Conservation (phyloP, 2,329 filamentous ascomycete species). For the Sclerotinia subarctica region DNA sequence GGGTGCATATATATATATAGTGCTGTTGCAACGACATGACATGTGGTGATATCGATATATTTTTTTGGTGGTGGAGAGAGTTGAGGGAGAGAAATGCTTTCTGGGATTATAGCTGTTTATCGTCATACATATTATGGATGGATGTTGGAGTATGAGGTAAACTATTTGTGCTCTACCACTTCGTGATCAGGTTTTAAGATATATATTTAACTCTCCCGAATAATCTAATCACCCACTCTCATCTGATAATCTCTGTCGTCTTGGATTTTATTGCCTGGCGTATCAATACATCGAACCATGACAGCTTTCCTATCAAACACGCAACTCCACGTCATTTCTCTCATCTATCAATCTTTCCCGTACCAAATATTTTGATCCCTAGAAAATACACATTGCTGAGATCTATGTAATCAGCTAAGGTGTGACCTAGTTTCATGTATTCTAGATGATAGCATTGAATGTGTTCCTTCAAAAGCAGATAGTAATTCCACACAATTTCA, state of each 20-base stretch:
- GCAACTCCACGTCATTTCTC: conserved; percentile 39
- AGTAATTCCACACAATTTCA: conserved; percentile 37
- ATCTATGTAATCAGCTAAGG: conserved; percentile 38
- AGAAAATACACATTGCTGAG: conserved; percentile 40
- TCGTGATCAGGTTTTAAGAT: background rate
- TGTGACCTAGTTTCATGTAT: conserved; percentile 39
- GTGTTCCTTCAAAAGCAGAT: conserved; percentile 36
- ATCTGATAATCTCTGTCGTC: background rate
- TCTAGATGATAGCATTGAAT: conserved; percentile 33
- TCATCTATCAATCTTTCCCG: conserved; percentile 39
- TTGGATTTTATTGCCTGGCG: conserved; percentile 9
- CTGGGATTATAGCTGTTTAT: background rate
- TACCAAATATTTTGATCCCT: conserved; percentile 40
- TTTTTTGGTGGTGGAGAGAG: background rate
- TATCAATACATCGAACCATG: background rate
- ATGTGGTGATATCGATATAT: background rate
- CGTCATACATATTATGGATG: background rate
- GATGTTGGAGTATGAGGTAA: background rate
- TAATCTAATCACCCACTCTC: background rate
- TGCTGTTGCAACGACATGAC: background rate
- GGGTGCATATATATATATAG: background rate
- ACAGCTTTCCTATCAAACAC: conserved; percentile 39
- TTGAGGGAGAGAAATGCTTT: background rate
- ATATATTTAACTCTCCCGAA: background rate
- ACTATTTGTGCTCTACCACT: background rate